These are phyloP conservation scores for Tagetes erecta DNA, from an alignment of 129 eudicot genomes.

Conservation along the genomic window DNA sequence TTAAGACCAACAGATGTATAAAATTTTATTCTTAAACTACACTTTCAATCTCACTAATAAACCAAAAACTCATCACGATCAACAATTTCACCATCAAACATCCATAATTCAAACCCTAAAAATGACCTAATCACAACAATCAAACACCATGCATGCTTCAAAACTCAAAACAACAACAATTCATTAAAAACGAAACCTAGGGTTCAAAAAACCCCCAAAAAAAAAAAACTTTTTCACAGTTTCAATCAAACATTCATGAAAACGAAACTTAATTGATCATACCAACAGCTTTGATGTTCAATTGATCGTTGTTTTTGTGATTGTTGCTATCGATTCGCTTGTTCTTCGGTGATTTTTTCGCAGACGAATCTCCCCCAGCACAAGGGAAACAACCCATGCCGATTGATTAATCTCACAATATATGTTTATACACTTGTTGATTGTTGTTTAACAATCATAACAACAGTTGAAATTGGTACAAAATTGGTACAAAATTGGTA, in stretches of 20 bases:
- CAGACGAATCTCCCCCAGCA: slow-evolving; percentile 54
- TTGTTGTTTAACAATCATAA: slow-evolving; percentile 14
- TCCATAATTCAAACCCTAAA: background rate
- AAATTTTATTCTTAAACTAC: background rate
- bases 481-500: background rate
- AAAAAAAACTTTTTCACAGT: background rate
- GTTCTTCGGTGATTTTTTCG: slow-evolving; percentile 37
- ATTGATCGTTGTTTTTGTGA: slow-evolving; percentile 34
- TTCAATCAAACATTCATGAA: slow-evolving; percentile 3
- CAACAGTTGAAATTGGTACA: background rate
- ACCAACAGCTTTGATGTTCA: slow-evolving; percentile 37
- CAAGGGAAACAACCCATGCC: slow-evolving; percentile 64
- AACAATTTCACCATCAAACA: slow-evolving; percentile 4
- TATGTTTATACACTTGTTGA: slow-evolving; percentile 2
- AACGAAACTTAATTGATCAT: background rate
- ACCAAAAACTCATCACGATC: slow-evolving; percentile 21
- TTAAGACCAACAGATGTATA: background rate
- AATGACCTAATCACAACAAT: background rate
- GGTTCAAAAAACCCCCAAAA: background rate
- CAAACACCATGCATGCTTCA: background rate
- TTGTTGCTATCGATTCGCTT: slow-evolving; percentile 35
- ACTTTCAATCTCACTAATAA: slow-evolving; percentile 10
- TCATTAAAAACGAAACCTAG: background rate
- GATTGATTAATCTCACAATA: slow-evolving; percentile 15
- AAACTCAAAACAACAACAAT: background rate